phyloP scores from a whole-genome alignment of 257 asterid genomes.

The Nicotiana undulata region DNA sequence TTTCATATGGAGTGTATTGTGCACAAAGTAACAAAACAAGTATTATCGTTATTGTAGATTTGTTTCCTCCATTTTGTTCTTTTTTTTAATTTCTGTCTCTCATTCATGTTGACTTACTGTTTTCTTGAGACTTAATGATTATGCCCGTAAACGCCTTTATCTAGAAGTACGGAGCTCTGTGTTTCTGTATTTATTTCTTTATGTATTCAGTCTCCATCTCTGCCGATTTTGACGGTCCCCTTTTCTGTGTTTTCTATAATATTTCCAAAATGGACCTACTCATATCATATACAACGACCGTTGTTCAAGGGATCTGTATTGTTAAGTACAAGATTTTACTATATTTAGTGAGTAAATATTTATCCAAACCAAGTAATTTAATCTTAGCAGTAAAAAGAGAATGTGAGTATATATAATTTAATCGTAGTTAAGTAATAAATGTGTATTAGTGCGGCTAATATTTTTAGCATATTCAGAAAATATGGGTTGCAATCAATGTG shows the following conservation, averaged over 20 bases:
- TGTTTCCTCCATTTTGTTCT: too few relatives aligned
- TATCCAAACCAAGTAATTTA: not conserved
- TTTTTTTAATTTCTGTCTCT: too few relatives aligned
- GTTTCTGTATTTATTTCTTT: not conserved
- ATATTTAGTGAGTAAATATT: not conserved
- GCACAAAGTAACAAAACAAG: too few relatives aligned
- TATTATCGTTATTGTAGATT: too few relatives aligned
- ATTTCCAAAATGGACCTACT: not conserved
- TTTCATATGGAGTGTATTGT: too few relatives aligned
- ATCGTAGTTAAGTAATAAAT: not conserved
- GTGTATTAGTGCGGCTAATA: too few relatives aligned
- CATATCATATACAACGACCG: not conserved
- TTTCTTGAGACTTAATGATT: too few relatives aligned
- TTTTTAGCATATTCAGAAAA: not conserved
- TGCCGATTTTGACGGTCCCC: not conserved
- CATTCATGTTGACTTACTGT: too few relatives aligned
- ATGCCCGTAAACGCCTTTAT: not conserved
- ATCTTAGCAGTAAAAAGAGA: not conserved
- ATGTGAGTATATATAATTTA: not conserved
- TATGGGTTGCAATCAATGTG: not conserved
- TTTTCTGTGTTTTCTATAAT: not conserved
- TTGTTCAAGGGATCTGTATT: not conserved
- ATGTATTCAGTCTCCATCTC: not conserved
- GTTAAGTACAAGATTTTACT: not conserved
- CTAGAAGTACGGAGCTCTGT: not conserved